These are phyloP conservation scores for Nannochloris sp. DNA, from an alignment of 139 green algal species.

Conservation along the genomic window DNA sequence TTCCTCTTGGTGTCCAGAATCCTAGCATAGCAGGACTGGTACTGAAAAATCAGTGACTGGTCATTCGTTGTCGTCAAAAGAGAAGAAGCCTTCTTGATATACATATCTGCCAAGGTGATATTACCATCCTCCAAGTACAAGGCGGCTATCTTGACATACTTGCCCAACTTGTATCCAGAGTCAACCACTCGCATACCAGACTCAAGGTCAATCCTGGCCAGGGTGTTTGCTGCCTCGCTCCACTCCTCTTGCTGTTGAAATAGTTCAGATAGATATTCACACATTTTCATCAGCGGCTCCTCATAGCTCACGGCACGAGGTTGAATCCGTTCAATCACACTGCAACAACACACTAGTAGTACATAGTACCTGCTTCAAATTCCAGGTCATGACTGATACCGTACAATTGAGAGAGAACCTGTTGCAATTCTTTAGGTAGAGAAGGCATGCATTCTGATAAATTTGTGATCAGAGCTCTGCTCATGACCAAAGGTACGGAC, in stretches of 20 bases:
- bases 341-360: slow-evolving; percentile 18
- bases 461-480: slow-evolving; percentile 49
- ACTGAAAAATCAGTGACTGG: slow-evolving; percentile 81
- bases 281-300: slow-evolving; percentile 53
- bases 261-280: slow-evolving; percentile 51
- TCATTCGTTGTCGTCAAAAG: slow-evolving; percentile 68
- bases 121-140: slow-evolving; percentile 93
- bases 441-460: slow-evolving; percentile 52
- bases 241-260: slow-evolving; percentile 74
- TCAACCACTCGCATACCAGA: slow-evolving; percentile 52
- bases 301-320: slow-evolving; percentile 77
- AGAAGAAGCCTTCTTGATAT: slow-evolving; percentile 85
- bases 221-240: slow-evolving; percentile 69
- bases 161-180: slow-evolving; percentile 71
- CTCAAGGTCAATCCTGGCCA: slow-evolving; percentile 90
- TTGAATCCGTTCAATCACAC: slow-evolving; percentile 60
- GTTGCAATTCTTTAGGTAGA: slow-evolving; percentile 50
- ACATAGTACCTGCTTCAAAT: too few relatives aligned
- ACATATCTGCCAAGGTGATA: slow-evolving; percentile 77
- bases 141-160: slow-evolving; percentile 90
- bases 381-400: slow-evolving; percentile 3
- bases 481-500: slow-evolving; percentile 70
- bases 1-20: slow-evolving; percentile 91
- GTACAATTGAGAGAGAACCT: slow-evolving; percentile 60
- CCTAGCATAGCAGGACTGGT: slow-evolving; percentile 92